Evolutionary conservation across 1,139 yeast genomes (phyloP), one percentile per base, ranked within the genome.

Genomic region (Debaryomyces sp.): DNA sequence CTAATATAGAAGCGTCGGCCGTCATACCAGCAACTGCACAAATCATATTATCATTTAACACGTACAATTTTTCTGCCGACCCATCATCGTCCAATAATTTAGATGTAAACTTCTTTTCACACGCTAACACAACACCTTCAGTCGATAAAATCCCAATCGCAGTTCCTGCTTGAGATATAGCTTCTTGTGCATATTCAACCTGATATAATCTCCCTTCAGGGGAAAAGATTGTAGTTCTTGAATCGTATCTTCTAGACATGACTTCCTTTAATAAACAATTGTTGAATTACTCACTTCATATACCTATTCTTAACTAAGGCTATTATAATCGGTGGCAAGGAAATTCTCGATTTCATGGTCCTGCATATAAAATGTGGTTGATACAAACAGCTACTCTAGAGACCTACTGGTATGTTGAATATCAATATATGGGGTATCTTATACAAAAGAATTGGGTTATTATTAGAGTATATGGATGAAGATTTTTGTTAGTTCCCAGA

Each of bases 11-110:
- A 2, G 99, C 99, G 70, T 95, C 99, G 1, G 98, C 95, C 41
- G 95, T 95, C 84, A 94, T 87, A 44, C 99, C 99, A 1, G 99
- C 99, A 32, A 95, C 99, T 0, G 98, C 97, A 60, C 96, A 90
- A 45, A 92, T 80, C 77, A 87, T 87, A 61, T 87, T 85, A 67
- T 80, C 92, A 68, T 87, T 89, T 63, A 94, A 74, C 35, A 84
- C 81, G 70, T 92, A 94, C 71, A 95, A 81, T 71, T 94, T 94
- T 71, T 94, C 99, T 37, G 97, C 91, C 26, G 90, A 82, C 23
- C 94, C 88, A 66, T 92, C 98, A 70, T 91, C 96, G 69, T 95
- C 99, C 54, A 94, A 81, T 58, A 94, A 78, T 64, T 92, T 91
- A 54, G 94, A 85, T 33, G 97, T 91, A 47, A 92, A 94, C 68